Percentiles rank a stretch among this genome's conserved stretches.
Conservation (phyloP, 2,329 filamentous ascomycete genomes). For the Xylariaceae sp. region DNA sequence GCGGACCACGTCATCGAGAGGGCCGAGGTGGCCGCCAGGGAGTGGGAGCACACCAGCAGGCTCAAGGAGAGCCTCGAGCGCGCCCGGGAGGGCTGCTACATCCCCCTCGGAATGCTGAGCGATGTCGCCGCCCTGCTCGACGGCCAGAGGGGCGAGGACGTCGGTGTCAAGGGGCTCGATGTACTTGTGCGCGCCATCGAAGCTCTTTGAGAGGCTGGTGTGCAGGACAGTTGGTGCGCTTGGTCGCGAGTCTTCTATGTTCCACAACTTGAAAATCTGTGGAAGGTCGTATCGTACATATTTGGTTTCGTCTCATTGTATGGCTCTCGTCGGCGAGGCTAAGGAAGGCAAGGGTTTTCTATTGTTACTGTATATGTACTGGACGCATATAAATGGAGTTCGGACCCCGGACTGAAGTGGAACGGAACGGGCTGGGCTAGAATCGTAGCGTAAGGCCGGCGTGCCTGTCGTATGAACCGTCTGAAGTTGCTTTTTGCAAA, state of each 20-base stretch:
- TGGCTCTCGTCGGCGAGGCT: neutral
- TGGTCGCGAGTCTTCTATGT: too few relatives aligned
- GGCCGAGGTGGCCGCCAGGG: constrained; percentile 83
- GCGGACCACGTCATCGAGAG: constrained; percentile 77
- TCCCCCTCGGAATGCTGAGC: constrained; percentile 84
- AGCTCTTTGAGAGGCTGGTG: constrained; percentile 46
- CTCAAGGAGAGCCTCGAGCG: constrained; percentile 86
- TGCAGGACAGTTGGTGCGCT: neutral
- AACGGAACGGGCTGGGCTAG: neutral
- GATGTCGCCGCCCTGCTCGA: constrained; percentile 80
- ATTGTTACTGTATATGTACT: neutral
- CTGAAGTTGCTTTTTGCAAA: neutral
- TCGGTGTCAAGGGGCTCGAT: constrained; percentile 56
- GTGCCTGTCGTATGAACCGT: neutral
- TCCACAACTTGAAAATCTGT: neutral
- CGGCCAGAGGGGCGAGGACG: constrained; percentile 49
- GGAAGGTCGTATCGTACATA: neutral
- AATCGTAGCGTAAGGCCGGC: neutral
- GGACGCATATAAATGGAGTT: neutral
- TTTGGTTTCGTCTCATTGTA: neutral
- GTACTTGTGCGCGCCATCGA: constrained; percentile 65
- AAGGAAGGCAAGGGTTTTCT: neutral
- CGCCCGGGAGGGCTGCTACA: constrained; percentile 75
- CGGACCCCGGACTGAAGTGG: neutral
- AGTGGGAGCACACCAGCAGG: constrained; percentile 94